These are phyloP conservation scores for Fusarium goolgardi DNA, from an alignment of 2,329 filamentous ascomycete species.

Conservation along the genomic window DNA sequence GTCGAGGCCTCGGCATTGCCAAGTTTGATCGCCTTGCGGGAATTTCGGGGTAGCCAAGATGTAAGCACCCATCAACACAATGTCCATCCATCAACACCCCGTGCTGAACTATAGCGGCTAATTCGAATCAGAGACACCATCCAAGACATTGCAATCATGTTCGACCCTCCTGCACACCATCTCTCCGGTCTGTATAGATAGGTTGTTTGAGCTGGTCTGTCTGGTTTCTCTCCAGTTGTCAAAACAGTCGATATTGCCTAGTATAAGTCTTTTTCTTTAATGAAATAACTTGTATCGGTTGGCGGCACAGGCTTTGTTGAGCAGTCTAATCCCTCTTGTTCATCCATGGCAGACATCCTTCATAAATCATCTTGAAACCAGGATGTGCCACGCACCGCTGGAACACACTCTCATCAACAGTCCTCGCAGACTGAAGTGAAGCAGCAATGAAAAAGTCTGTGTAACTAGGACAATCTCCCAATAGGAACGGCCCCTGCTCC, in stretches of 20 bases:
- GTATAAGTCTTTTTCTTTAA: no score
- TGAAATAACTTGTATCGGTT: not conserved
- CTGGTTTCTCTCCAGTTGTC: no score
- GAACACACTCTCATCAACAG: slow-evolving; percentile 11
- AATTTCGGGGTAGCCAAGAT: not conserved
- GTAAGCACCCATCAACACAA: not conserved
- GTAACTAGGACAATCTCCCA: slow-evolving; percentile 15
- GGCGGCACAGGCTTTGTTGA: not conserved
- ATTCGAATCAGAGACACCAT: no score
- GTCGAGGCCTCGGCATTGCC: not conserved
- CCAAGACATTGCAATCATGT: no score
- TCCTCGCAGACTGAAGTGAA: slow-evolving; percentile 17
- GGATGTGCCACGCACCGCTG: not conserved
- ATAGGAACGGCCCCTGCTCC: not conserved
- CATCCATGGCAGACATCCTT: slow-evolving; percentile 10
- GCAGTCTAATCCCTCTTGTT: not conserved
- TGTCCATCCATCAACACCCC: no score
- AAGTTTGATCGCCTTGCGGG: not conserved
- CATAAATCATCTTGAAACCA: slow-evolving; percentile 14
- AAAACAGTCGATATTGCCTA: no score
- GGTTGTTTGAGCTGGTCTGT: no score
- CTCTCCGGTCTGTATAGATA: no score
- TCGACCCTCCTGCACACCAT: no score
- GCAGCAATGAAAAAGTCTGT: slow-evolving; percentile 22
- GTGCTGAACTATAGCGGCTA: no score